Evolutionary conservation across 805 yeast genomes (phyloP).

Genomic region (Metschnikowia similis): DNA sequence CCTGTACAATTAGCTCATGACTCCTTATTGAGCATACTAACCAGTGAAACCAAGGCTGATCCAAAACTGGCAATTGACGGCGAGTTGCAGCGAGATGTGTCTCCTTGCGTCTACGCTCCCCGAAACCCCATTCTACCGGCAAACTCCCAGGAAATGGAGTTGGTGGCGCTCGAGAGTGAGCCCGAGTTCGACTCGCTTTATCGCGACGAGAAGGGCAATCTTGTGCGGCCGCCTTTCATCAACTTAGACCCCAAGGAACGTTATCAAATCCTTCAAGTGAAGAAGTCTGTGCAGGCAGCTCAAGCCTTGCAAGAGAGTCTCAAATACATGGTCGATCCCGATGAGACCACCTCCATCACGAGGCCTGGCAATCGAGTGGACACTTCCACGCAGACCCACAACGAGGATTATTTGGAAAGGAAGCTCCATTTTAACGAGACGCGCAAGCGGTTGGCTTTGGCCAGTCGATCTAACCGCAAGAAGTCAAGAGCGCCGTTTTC

Average conservation of each 20-base stretch:
- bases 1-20: constrained; percentile 6
- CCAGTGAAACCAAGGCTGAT: constrained; percentile 7
- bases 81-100: constrained; percentile 9
- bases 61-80: constrained; percentile 3
- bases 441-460: constrained; percentile 15
- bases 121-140: constrained; percentile 15
- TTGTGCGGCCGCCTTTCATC: constrained; percentile 42
- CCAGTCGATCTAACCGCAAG: constrained; percentile 10
- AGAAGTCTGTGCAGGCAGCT: constrained; percentile 34
- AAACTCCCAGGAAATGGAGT: constrained; percentile 9
- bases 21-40: constrained; percentile 7
- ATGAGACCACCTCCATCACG: constrained; percentile 28
- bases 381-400: constrained; percentile 40
- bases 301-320: constrained; percentile 29
- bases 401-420: constrained; percentile 24
- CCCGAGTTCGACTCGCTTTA: constrained; percentile 33
- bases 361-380: constrained; percentile 29
- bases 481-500: constrained; percentile 25
- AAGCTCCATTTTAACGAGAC: constrained; percentile 24
- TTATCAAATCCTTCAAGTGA: constrained; percentile 37
- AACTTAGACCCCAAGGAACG: constrained; percentile 42
- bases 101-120: constrained; percentile 17
- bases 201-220: constrained; percentile 33
- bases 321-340: constrained; percentile 39
- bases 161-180: constrained; percentile 12